phyloP scores from a whole-genome alignment of 345 rosid genomes.

The Psidium friedrichsthalianum region DNA sequence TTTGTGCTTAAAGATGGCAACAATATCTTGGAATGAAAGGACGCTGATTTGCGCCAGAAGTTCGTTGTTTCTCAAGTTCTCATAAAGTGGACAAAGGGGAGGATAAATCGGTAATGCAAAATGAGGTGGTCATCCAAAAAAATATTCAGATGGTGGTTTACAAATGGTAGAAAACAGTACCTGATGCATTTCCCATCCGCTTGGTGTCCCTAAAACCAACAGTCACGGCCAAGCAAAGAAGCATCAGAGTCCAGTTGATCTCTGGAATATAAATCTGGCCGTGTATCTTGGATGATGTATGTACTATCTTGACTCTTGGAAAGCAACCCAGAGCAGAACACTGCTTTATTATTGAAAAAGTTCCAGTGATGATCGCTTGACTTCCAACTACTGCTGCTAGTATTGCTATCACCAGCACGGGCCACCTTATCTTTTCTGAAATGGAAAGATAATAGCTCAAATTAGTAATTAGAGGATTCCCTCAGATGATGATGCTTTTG shows the following conservation, averaged over 20 bases:
- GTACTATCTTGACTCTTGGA: slow-evolving; percentile 82
- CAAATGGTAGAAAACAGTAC: slow-evolving; percentile 13
- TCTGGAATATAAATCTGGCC: slow-evolving; percentile 97
- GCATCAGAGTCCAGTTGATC: slow-evolving; percentile 95
- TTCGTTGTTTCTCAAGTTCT: neutral
- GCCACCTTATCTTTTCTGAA: slow-evolving; percentile 88
- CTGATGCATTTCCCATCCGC: slow-evolving; percentile 87
- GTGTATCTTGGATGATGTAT: slow-evolving; percentile 83
- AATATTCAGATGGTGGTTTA: neutral
- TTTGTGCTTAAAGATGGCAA: neutral
- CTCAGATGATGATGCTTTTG: neutral
- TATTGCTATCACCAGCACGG: slow-evolving; percentile 86
- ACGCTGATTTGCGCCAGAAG: neutral
- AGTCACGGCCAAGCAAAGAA: slow-evolving; percentile 90
- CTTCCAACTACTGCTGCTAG: slow-evolving; percentile 96
- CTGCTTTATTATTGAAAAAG: slow-evolving; percentile 93
- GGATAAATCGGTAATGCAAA: neutral
- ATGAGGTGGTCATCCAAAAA: neutral
- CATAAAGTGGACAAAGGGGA: neutral
- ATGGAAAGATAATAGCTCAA: neutral
- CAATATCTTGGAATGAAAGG: neutral
- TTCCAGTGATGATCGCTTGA: slow-evolving; percentile 94
- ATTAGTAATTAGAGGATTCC: neutral
- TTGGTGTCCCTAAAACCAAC: slow-evolving; percentile 85
- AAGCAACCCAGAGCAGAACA: slow-evolving; percentile 91